Percentiles rank a stretch among this genome's conserved stretches.
These are phyloP conservation scores for Annulohypoxylon maeteangense DNA, from an alignment of 495 filamentous ascomycete species.

Conservation along the genomic window DNA sequence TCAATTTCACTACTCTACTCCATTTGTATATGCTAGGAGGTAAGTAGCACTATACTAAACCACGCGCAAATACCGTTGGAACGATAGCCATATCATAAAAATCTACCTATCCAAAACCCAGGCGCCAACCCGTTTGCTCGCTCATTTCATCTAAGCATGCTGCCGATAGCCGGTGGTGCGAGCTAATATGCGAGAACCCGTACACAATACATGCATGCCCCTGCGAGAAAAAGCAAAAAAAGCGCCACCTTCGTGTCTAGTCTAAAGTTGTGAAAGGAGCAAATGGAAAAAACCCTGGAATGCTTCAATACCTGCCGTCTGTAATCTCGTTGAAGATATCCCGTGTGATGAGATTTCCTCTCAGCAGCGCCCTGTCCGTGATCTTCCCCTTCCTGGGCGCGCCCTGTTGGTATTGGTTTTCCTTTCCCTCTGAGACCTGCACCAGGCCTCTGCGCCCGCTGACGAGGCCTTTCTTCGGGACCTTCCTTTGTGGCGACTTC, in stretches of 20 bases:
- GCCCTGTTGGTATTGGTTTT: constrained; percentile 42
- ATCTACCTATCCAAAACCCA: neutral
- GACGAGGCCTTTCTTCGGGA: constrained; percentile 32
- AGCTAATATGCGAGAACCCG: neutral
- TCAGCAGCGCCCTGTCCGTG: constrained; percentile 52
- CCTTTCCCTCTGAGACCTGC: constrained; percentile 39
- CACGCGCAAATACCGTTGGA: neutral
- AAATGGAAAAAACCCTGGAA: neutral
- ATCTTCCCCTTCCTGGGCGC: constrained; percentile 51
- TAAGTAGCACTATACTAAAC: neutral
- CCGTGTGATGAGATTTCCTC: constrained; percentile 55
- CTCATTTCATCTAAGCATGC: constrained; percentile 12
- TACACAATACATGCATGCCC: neutral
- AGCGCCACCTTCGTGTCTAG: neutral
- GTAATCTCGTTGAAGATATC: constrained; percentile 63
- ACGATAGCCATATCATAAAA: constrained; percentile 7
- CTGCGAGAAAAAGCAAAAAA: neutral
- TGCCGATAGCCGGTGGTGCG: constrained; percentile 3
- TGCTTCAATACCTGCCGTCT: constrained; percentile 47
- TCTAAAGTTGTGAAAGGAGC: neutral
- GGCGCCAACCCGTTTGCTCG: neutral
- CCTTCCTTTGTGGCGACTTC: constrained; percentile 29
- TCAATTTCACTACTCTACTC: neutral
- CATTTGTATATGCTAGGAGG: constrained; percentile 1
- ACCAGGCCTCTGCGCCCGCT: neutral